Percentiles rank a stretch among this genome's conserved stretches.
phyloP scores from a whole-genome alignment of 208 protist genomes.

The Trypanosoma grayi region DNA sequence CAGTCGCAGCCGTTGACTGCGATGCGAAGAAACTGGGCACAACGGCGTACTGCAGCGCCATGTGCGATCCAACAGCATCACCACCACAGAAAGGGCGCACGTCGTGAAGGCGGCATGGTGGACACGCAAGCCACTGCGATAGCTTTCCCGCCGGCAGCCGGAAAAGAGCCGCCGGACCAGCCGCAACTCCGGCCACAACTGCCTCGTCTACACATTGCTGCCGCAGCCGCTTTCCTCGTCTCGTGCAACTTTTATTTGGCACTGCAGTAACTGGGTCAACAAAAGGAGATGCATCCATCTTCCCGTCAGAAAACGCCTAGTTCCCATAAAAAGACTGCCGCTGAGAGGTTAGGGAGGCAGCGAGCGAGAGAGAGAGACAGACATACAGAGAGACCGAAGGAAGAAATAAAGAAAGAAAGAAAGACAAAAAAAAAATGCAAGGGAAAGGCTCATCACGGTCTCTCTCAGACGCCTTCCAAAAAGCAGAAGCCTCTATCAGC shows the following conservation, averaged over 20 bases:
- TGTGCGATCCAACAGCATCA: neutral
- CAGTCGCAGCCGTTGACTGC: neutral
- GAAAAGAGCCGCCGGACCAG: neutral
- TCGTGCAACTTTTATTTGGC: too few relatives aligned
- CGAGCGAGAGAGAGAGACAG: too few relatives aligned
- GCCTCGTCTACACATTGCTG: neutral
- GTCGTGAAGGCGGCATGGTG: slow-evolving; percentile 6
- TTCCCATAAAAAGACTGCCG: neutral
- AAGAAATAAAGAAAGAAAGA: slow-evolving; percentile 1
- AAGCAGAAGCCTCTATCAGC: too few relatives aligned
- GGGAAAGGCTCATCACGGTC: too few relatives aligned
- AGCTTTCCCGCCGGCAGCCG: neutral
- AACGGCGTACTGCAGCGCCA: neutral
- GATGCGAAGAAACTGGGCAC: slow-evolving; percentile 10
- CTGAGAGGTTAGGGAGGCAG: too few relatives aligned
- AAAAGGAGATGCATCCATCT: neutral
- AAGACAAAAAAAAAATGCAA: slow-evolving; percentile 2
- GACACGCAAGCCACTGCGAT: neutral
- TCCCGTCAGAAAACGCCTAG: neutral
- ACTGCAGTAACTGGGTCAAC: neutral
- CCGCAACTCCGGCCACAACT: neutral
- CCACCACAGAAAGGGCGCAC: neutral
- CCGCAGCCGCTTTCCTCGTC: neutral
- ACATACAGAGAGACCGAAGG: neutral
- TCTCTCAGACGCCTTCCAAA: too few relatives aligned